phyloP scores from a whole-genome alignment of 2,329 filamentous ascomycete genomes.

The Claviceps spartinae region DNA sequence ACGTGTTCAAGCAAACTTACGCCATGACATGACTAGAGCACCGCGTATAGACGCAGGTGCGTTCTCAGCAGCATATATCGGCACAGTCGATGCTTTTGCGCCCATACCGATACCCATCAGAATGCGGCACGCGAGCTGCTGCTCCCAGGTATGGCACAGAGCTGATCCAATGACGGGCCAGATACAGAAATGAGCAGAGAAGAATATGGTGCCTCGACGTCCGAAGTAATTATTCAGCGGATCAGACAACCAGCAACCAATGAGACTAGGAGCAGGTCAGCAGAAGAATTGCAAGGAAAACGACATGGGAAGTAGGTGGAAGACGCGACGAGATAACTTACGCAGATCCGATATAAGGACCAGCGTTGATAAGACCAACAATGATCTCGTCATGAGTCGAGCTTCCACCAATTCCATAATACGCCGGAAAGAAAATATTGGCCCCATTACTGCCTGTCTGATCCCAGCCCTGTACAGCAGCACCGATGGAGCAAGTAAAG shows the following conservation, averaged over 20 bases:
- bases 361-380: constrained; percentile 15
- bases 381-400: constrained; percentile 30
- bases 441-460: constrained; percentile 47
- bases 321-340: constrained; percentile 22
- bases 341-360: constrained; percentile 32
- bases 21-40: constrained; percentile 71
- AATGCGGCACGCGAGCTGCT: constrained; percentile 51
- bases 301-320: neutral
- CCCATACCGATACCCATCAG: constrained; percentile 56
- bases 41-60: constrained; percentile 56
- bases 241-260: constrained; percentile 48
- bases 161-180: constrained; percentile 43
- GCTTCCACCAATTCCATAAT: constrained; percentile 20
- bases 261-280: constrained; percentile 14
- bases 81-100: constrained; percentile 44
- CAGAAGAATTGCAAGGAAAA: neutral
- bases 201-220: constrained; percentile 51
- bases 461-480: constrained; percentile 48
- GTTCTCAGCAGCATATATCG: constrained; percentile 65
- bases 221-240: constrained; percentile 49
- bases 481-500: constrained; percentile 37
- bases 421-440: constrained; percentile 41
- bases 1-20: constrained; percentile 34
- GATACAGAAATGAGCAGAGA: constrained; percentile 36
- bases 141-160: constrained; percentile 50